phyloP scores from a whole-genome alignment of 306 rosid species.

The Delonix regia region DNA sequence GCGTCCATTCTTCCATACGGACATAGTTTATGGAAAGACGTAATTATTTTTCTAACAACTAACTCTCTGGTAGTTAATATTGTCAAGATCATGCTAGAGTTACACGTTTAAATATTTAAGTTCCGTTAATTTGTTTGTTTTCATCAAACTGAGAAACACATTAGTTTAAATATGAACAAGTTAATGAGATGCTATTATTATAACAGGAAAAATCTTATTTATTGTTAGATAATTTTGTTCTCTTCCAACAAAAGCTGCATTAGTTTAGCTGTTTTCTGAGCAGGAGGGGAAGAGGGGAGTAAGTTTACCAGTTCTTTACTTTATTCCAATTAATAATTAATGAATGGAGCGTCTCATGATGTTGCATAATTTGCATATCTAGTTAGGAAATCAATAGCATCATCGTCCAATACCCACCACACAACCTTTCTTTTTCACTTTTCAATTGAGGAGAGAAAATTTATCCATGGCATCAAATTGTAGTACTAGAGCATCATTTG shows the following conservation, averaged over 20 bases:
- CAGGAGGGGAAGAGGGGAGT: not conserved
- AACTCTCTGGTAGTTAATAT: not conserved
- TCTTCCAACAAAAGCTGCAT: not conserved
- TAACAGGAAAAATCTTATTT: not conserved
- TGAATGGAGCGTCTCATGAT: slow-evolving; percentile 18
- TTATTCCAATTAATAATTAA: not conserved
- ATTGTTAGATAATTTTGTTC: not conserved
- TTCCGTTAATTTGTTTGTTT: not conserved
- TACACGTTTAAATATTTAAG: not conserved
- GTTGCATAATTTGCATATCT: slow-evolving; percentile 2
- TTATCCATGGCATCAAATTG: too few species aligned
- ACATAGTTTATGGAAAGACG: not conserved
- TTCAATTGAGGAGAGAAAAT: not conserved
- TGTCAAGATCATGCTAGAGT: not conserved
- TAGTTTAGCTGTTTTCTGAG: not conserved
- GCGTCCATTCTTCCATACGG: not conserved
- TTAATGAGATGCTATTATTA: not conserved
- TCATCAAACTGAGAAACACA: not conserved
- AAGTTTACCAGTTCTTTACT: slow-evolving; percentile 7
- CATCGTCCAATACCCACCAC: slow-evolving; percentile 19
- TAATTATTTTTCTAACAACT: not conserved
- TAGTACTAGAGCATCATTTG: too few species aligned
- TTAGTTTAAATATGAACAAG: not conserved
- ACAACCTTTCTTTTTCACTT: not conserved
- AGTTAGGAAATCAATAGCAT: not conserved